Evolutionary conservation across 2,329 filamentous ascomycete species (phyloP).

Genomic region (Ophiocordyceps polyrhachis-furcata): DNA sequence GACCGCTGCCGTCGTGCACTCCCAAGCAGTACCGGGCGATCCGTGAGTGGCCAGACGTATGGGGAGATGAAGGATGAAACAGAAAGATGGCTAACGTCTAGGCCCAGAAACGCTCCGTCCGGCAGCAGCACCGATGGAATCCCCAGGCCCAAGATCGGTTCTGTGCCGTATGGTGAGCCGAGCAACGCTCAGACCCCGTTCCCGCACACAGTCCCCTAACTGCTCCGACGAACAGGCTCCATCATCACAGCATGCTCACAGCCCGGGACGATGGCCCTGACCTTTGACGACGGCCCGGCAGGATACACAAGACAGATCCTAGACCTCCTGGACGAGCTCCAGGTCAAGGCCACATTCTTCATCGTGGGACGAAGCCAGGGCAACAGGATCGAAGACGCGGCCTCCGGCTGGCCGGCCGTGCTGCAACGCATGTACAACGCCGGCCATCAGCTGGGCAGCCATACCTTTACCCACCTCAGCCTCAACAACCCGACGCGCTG

Average conservation of each 20-base stretch:
- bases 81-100: neutral
- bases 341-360: constrained; percentile 22
- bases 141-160: neutral
- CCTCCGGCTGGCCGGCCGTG: constrained; percentile 15
- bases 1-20: neutral
- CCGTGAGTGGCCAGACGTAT: neutral
- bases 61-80: neutral
- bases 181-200: too few species aligned
- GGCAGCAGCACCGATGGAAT: neutral
- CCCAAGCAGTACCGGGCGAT: neutral
- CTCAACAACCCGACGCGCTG: constrained; percentile 13
- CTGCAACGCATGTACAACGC: constrained; percentile 20
- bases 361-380: constrained; percentile 21
- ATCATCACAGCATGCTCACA: constrained; percentile 9
- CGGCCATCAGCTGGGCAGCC: constrained; percentile 27
- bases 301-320: constrained; percentile 18
- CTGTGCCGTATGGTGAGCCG: neutral
- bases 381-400: constrained; percentile 22
- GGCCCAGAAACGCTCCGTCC: neutral
- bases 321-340: constrained; percentile 13
- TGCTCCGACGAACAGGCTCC: too few species aligned
- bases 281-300: constrained; percentile 29
- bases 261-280: constrained; percentile 21
- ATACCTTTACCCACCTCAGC: constrained; percentile 27
- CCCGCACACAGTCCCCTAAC: too few species aligned